Conservation (phyloP, 768 basidiomycete genomes). For the Hygrocybe punicea region DNA sequence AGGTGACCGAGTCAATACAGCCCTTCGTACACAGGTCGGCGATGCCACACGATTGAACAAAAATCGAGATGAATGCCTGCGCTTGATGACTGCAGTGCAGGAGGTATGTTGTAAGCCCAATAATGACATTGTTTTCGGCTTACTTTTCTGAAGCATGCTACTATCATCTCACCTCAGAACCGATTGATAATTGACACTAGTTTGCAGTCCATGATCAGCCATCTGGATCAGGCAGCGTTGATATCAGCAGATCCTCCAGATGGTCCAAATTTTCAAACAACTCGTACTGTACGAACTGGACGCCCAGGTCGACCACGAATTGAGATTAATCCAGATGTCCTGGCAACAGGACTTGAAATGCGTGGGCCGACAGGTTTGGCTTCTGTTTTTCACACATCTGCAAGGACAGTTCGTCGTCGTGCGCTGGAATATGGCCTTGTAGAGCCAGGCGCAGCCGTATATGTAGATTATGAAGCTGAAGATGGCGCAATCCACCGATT, state of each 20-base stretch:
- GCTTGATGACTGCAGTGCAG: too few species aligned
- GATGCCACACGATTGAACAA: too few species aligned
- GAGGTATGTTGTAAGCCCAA: not conserved
- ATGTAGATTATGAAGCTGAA: not conserved
- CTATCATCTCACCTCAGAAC: too few species aligned
- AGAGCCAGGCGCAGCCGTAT: slow-evolving; percentile 19
- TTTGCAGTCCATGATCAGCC: too few species aligned
- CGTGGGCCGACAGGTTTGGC: slow-evolving; percentile 17
- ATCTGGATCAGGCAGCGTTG: too few species aligned
- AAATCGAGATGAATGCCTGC: too few species aligned
- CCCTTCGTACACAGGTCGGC: too few species aligned
- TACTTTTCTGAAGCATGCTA: not conserved
- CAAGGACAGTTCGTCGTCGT: slow-evolving; percentile 17
- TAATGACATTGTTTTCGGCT: not conserved
- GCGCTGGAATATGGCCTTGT: slow-evolving; percentile 21
- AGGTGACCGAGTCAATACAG: too few species aligned
- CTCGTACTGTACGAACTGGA: not conserved
- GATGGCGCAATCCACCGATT: slow-evolving; percentile 14
- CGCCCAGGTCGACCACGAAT: slow-evolving; percentile 25
- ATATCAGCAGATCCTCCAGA: too few species aligned
- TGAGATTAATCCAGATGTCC: slow-evolving; percentile 26
- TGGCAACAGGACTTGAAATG: slow-evolving; percentile 17
- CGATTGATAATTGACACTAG: too few species aligned
- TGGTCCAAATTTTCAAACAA: too few species aligned
- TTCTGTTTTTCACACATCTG: slow-evolving; percentile 9